A percentile compares a stretch with the other conserved stretches of the same genome.
These are phyloP conservation scores for Chaetomiaceae sp. DNA, from an alignment of 2,329 filamentous ascomycete genomes.

Conservation along the genomic window DNA sequence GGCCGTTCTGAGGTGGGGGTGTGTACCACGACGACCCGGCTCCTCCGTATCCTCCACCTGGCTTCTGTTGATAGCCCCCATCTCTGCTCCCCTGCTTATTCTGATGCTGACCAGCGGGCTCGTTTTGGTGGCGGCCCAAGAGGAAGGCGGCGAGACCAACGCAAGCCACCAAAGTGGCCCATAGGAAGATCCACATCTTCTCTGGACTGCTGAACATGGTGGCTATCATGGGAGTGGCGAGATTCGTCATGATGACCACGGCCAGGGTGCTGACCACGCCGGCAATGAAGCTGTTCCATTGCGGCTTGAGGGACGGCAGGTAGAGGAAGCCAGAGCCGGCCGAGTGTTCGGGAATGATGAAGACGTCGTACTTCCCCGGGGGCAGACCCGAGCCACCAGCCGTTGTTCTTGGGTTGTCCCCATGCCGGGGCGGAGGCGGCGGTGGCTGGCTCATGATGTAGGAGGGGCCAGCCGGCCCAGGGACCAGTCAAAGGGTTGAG, in stretches of 20 bases:
- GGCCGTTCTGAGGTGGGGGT: conserved; percentile 32
- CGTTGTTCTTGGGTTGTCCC: conserved; percentile 66
- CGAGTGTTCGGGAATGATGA: conserved; percentile 90
- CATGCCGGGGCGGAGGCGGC: conserved; percentile 83
- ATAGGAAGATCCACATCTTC: conserved; percentile 43
- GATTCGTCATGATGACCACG: conserved; percentile 12
- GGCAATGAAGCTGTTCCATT: conserved; percentile 85
- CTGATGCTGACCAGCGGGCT: background rate
- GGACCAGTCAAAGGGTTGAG: background rate
- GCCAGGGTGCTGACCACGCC: conserved; percentile 55
- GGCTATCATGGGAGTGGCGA: conserved; percentile 1
- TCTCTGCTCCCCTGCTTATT: background rate
- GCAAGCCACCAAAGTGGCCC: conserved; percentile 4
- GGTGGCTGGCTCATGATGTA: conserved; percentile 53
- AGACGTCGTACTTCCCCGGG: conserved; percentile 92
- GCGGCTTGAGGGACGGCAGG: conserved; percentile 80
- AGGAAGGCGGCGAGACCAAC: conserved; percentile 13
- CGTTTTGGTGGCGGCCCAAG: conserved; percentile 12
- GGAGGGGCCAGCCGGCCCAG: conserved; percentile 17
- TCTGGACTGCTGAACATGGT: conserved; percentile 47
- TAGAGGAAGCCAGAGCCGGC: conserved; percentile 87
- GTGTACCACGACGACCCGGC: conserved; percentile 31
- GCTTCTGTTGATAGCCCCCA: conserved; percentile 15
- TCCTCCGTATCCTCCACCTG: conserved; percentile 30
- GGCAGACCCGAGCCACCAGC: conserved; percentile 62